Evolutionary conservation across 345 rosid species (phyloP).

Genomic region (Eucalyptus guilfoylei): DNA sequence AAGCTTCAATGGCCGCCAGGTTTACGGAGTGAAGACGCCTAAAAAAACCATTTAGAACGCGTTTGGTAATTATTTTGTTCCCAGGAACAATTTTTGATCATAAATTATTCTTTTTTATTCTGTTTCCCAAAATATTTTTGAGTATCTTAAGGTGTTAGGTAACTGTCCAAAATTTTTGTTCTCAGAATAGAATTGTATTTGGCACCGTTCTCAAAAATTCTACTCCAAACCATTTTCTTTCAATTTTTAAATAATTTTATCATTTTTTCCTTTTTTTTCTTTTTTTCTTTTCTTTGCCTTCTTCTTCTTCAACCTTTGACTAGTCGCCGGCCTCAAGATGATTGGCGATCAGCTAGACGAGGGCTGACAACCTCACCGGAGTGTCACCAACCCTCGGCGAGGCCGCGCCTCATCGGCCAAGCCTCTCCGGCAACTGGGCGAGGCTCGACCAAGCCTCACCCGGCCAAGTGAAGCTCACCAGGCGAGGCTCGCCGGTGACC

Average conservation of each 20-base stretch:
- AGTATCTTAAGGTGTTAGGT: too few relatives aligned
- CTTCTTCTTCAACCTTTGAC: too few relatives aligned
- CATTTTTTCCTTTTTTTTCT: accelerated
- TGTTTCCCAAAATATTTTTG: accelerated
- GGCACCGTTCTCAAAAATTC: too few relatives aligned
- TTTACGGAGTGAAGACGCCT: background rate
- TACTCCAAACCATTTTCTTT: too few relatives aligned
- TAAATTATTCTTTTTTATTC: accelerated
- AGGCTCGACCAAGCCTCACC: too few relatives aligned
- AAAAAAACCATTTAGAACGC: background rate
- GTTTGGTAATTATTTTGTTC: accelerated
- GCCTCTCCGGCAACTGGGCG: accelerated
- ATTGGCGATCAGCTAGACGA: accelerated
- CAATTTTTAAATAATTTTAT: too few relatives aligned
- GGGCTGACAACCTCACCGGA: accelerated
- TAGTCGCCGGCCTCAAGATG: accelerated
- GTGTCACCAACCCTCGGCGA: too few relatives aligned
- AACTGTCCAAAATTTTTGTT: too few relatives aligned
- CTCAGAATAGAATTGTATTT: accelerated
- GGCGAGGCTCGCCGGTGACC: accelerated
- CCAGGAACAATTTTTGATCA: accelerated
- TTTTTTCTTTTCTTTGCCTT: too few relatives aligned
- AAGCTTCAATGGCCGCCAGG: background rate
- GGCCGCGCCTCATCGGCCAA: accelerated
- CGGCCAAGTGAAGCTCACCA: too few relatives aligned